Conservation (phyloP, 2,329 filamentous ascomycete genomes). For the Spiromastix sp. region DNA sequence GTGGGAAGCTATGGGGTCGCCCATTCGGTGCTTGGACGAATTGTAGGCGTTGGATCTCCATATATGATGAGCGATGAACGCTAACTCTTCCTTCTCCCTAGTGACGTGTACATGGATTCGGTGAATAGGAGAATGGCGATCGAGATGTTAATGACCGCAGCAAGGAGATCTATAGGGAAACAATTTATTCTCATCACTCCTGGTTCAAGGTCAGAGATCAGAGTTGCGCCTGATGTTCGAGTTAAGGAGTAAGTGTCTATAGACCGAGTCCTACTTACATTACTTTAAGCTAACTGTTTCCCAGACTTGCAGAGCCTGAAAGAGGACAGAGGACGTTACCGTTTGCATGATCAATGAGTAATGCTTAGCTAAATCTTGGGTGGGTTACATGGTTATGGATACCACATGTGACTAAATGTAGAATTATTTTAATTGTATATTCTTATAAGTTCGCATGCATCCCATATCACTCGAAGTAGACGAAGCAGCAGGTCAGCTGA, state of each 20-base stretch:
- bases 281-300: conserved; percentile 9
- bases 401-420: no score
- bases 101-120: conserved; percentile 97
- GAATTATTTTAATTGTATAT: no score
- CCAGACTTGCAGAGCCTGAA: conserved; percentile 34
- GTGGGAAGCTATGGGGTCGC: conserved; percentile 97
- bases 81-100: conserved; percentile 18
- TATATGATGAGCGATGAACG: not conserved
- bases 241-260: conserved; percentile 31
- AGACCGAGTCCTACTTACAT: no score
- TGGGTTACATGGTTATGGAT: no score
- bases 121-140: conserved; percentile 91
- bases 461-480: no score
- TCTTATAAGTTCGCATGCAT: no score
- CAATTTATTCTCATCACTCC: conserved; percentile 97
- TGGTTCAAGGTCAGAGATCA: conserved; percentile 58
- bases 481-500: no score
- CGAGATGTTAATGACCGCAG: conserved; percentile 82
- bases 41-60: conserved; percentile 45
- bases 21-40: conserved; percentile 88
- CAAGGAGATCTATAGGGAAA: conserved; percentile 73
- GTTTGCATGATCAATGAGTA: conserved; percentile 15
- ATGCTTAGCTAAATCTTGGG: no score
- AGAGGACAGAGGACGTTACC: conserved; percentile 32
- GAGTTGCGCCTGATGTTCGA: conserved; percentile 32